Percentiles rank a stretch among this genome's conserved stretches.
phyloP scores from a whole-genome alignment of 2,329 filamentous ascomycete genomes.

The Lasiodiplodia sp. region DNA sequence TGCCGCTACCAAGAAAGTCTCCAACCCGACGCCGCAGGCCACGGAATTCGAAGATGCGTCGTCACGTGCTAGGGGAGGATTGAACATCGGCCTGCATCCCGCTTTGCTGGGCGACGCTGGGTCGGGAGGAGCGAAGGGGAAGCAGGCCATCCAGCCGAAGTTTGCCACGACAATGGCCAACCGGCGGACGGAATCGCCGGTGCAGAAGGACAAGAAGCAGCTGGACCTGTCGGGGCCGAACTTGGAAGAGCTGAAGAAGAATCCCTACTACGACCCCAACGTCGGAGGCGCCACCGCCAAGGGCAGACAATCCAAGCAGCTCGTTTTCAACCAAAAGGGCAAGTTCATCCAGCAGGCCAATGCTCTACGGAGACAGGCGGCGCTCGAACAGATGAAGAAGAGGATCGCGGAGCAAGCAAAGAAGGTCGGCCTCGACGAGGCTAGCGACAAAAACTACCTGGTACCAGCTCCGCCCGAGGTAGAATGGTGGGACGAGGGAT shows the following conservation, averaged over 20 bases:
- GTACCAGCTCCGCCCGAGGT: constrained; percentile 84
- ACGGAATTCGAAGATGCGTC: constrained; percentile 58
- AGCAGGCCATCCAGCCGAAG: constrained; percentile 57
- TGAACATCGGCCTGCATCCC: constrained; percentile 80
- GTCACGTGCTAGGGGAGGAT: constrained; percentile 66
- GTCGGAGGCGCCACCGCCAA: constrained; percentile 66
- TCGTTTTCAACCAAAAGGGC: constrained; percentile 93
- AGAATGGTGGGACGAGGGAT: constrained; percentile 75
- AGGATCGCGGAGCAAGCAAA: constrained; percentile 86
- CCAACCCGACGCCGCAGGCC: constrained; percentile 48
- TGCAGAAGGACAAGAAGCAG: constrained; percentile 55
- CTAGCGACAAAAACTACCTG: constrained; percentile 88
- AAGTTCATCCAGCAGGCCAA: constrained; percentile 97
- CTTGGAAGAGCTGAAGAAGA: constrained; percentile 67
- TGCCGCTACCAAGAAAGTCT: constrained; percentile 45
- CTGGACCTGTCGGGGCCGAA: constrained; percentile 66
- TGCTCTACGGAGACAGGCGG: constrained; percentile 84
- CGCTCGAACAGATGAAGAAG: constrained; percentile 93
- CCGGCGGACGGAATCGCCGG: constrained; percentile 57
- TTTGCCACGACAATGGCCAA: constrained; percentile 64
- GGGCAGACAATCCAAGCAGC: constrained; percentile 73
- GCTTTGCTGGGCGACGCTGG: constrained; percentile 62
- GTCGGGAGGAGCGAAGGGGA: constrained; percentile 52
- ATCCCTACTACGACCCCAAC: constrained; percentile 83
- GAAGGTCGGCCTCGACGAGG: constrained; percentile 93